phyloP scores from a whole-genome alignment of 352 stramenopile genomes.

The Phytophthora sansomeana region DNA sequence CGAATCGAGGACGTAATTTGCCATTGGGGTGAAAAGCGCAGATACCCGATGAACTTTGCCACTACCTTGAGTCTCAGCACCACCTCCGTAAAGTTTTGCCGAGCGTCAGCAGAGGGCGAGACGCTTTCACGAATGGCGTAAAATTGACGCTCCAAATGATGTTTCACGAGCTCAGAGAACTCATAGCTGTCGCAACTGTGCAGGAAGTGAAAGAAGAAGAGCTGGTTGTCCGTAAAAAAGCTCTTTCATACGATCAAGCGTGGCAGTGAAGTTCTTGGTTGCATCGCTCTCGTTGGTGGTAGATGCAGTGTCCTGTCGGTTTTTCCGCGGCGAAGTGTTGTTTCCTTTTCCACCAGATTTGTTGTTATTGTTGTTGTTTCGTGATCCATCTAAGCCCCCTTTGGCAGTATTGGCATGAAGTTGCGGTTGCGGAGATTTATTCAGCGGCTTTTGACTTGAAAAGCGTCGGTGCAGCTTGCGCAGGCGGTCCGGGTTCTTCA shows the following conservation, averaged over 20 bases:
- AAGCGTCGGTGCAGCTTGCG: conserved; percentile 79
- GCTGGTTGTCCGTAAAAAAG: conserved; percentile 73
- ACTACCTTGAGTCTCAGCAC: conserved; percentile 69
- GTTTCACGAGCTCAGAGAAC: conserved; percentile 68
- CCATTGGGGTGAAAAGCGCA: conserved; percentile 72
- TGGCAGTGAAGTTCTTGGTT: conserved; percentile 33
- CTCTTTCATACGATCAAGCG: conserved; percentile 42
- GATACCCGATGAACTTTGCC: conserved; percentile 74
- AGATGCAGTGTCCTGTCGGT: conserved; percentile 9
- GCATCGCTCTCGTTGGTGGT: conserved; percentile 15
- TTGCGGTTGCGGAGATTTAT: conserved; percentile 21
- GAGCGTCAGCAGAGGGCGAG: conserved; percentile 36
- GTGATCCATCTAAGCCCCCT: not conserved
- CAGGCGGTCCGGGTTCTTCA: conserved; percentile 70
- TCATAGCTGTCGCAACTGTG: conserved; percentile 69
- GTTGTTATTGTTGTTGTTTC: conserved; percentile 18
- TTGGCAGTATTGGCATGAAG: conserved; percentile 1
- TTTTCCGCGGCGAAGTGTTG: conserved; percentile 17
- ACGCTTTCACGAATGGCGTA: conserved; percentile 31
- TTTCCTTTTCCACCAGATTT: conserved; percentile 18
- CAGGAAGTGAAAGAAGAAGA: conserved; percentile 82
- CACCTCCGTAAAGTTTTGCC: conserved; percentile 68
- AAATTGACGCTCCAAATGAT: conserved; percentile 65
- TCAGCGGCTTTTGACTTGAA: conserved; percentile 57
- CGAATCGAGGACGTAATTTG: conserved; percentile 50